A percentile compares a stretch with the other conserved stretches of the same genome.
Conservation (phyloP, 2,329 filamentous ascomycete genomes). For the Diaporthe humulicola region DNA sequence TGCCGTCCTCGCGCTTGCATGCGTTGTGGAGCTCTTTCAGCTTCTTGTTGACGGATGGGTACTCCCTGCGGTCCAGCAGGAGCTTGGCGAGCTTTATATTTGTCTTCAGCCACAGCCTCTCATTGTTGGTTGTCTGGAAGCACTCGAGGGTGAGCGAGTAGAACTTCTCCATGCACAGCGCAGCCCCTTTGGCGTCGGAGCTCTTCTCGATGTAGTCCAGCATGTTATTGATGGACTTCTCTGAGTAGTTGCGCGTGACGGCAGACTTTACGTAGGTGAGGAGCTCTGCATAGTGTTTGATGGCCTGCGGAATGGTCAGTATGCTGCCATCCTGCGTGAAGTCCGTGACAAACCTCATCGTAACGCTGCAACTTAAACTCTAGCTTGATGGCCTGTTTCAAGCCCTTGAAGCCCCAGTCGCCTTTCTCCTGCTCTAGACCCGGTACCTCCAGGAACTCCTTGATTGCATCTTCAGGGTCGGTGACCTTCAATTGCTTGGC, state of each 20-base stretch:
- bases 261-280: conserved; percentile 97
- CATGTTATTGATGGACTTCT: conserved; percentile 99
- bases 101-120: conserved; percentile 96
- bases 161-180: conserved; percentile 91
- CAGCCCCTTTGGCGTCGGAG: conserved; percentile 77
- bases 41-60: conserved; percentile 83
- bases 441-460: conserved; percentile 92
- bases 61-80: conserved; percentile 92
- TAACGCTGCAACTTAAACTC: conserved; percentile 95
- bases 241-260: conserved; percentile 97
- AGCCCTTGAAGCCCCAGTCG: conserved; percentile 98
- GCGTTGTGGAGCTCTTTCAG: conserved; percentile 89
- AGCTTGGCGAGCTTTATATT: conserved; percentile 96
- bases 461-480: conserved; percentile 89
- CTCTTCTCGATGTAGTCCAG: conserved; percentile 97
- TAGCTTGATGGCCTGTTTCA: conserved; percentile 98
- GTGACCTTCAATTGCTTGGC: conserved; percentile 95
- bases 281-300: conserved; percentile 93
- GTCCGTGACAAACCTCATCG: conserved; percentile 71
- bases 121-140: conserved; percentile 98
- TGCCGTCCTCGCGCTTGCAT: conserved; percentile 88
- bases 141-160: conserved; percentile 94
- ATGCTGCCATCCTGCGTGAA: background rate
- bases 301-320: conserved; percentile 70
- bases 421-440: conserved; percentile 89